Conservation (phyloP, 1,284 basidiomycete genomes). For the Ustilago esculenta region DNA sequence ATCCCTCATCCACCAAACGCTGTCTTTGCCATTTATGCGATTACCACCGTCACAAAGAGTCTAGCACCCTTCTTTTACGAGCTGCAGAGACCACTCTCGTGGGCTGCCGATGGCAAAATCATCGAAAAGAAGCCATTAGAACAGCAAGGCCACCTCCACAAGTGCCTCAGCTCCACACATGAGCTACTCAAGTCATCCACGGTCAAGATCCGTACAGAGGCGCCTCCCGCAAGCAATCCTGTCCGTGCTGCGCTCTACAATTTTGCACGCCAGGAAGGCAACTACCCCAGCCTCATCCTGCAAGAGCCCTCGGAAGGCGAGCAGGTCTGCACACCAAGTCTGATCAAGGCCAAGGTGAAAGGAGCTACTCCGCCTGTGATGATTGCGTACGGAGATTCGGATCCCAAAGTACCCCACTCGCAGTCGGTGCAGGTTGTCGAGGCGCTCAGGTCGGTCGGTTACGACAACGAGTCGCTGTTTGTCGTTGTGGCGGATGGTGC, state of each 20-base stretch:
- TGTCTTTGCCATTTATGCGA: conserved; percentile 51
- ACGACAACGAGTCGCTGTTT: conserved; percentile 13
- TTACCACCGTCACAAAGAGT: conserved; percentile 39
- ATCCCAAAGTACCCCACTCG: conserved; percentile 44
- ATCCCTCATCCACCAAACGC: conserved; percentile 31
- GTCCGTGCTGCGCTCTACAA: conserved; percentile 48
- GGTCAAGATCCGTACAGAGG: conserved; percentile 35
- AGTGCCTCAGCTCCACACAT: conserved; percentile 25
- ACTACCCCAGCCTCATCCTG: conserved; percentile 42
- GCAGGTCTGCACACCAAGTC: conserved; percentile 29
- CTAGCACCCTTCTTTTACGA: conserved; percentile 48
- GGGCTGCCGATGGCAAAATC: conserved; percentile 35
- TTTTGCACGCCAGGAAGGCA: conserved; percentile 51
- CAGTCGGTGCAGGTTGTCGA: conserved; percentile 45
- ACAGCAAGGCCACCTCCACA: conserved; percentile 27
- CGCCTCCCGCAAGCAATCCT: conserved; percentile 36
- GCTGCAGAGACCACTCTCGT: conserved; percentile 42
- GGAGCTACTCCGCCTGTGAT: conserved; percentile 17
- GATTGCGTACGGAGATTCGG: conserved; percentile 48
- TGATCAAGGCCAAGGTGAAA: conserved; percentile 19
- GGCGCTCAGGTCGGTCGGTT: conserved; percentile 36
- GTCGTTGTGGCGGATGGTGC: conserved; percentile 33
- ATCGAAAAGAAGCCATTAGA: conserved; percentile 25
- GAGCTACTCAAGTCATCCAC: conserved; percentile 12
- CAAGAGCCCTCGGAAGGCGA: conserved; percentile 10